Base-by-base conservation (phyloP, 2,329 filamentous ascomycete genomes). In the Myriangium duriaei region DNA sequence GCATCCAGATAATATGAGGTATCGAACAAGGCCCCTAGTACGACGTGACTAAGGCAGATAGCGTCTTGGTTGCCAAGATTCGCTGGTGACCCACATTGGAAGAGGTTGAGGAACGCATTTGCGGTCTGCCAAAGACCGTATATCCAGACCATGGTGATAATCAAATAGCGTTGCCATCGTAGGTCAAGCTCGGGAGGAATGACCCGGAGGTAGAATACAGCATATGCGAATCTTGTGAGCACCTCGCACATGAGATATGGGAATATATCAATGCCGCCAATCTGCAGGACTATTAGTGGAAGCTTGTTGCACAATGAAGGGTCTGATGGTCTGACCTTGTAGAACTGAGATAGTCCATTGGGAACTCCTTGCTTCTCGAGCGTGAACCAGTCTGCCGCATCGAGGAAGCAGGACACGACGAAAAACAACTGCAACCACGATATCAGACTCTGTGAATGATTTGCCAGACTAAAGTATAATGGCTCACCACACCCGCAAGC, bases 81-180 rank as follows among this genome's bases (percentile, higher is more conserved):
- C 5, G 32, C 11, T 1, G 36, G 36, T 17, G 30, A 28, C 15
- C 36, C 36, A 30, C 36, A 39, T 11, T 39, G 36, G 30, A 39
- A 39, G 28, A 39, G 36, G 16, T 32, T 39, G 16, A 39, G 12
- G 30, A 39, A 39, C n/a, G 17, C 17, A 24, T 29, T 26, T 18
- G 21, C 15, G 10, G 26, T 29, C 18, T 19, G 26, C 18, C 17
- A 36, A 5, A 36, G 12, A 13, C n/a, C 16, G 14, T 36, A 36
- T 11, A 36, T 18, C 11, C 18, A 18, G 14, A 36, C 34, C 12
- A 19, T 26, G 24, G 17, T 29, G 14, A 36, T 29, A 13, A 36
- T 36, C 14, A 24, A 26, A 13, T 36, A 36, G 9, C 34, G 19
- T 11, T 36, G 34, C 34, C 34, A 36, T n/a, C 15, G 26, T 18